Conservation (phyloP, 345 rosid genomes). For the Lepidium didymum region DNA sequence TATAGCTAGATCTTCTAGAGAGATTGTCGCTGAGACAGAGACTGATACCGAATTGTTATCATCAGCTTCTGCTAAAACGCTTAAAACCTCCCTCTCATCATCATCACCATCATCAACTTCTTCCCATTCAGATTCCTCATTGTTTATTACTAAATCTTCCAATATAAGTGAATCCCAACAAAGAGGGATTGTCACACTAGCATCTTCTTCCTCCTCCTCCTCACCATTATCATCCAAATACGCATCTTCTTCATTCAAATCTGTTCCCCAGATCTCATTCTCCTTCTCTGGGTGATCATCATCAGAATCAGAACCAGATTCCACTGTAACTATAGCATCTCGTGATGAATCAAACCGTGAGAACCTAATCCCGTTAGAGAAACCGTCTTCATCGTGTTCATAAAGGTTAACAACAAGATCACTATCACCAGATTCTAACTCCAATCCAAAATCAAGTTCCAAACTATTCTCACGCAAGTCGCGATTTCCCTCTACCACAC, state of each 20-base stretch:
- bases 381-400: constrained; percentile 38
- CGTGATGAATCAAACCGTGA: constrained; percentile 32
- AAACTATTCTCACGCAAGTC: constrained; percentile 30
- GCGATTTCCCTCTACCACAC: constrained; percentile 34
- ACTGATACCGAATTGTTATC: constrained; percentile 52
- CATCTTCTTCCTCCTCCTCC: constrained; percentile 42
- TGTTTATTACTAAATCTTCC: constrained; percentile 51
- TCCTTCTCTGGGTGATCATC: constrained; percentile 32
- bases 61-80: constrained; percentile 48
- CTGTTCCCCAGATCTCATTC: constrained; percentile 15
- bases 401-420: constrained; percentile 15
- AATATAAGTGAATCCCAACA: constrained; percentile 72
- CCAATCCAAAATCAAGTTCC: constrained; percentile 44
- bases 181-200: constrained; percentile 42
- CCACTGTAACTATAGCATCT: constrained; percentile 32
- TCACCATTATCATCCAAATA: constrained; percentile 28
- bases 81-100: constrained; percentile 61
- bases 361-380: constrained; percentile 45
- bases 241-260: constrained; percentile 39
- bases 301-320: constrained; percentile 46
- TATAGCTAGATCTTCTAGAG: constrained; percentile 43
- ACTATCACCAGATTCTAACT: constrained; percentile 41
- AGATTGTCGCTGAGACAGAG: constrained; percentile 47
- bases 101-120: constrained; percentile 64
- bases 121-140: constrained; percentile 91